Conservation (phyloP, 352 stramenopile genomes). For the Globisporangium apiculatum region DNA sequence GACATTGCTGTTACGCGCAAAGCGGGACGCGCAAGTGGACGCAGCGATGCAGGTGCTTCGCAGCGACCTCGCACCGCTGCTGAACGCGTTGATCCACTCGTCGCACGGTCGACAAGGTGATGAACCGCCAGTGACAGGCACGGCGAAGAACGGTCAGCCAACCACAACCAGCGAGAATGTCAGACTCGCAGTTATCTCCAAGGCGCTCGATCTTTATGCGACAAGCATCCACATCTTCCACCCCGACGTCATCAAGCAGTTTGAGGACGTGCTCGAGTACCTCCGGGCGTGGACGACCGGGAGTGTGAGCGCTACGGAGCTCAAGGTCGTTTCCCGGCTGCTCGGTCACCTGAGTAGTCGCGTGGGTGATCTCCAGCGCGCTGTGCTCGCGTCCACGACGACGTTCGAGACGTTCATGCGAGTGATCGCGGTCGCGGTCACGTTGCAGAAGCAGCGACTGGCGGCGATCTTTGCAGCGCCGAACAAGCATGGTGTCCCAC, state of each 20-base stretch:
- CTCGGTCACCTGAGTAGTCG: slow-evolving; percentile 31
- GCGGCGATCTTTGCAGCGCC: slow-evolving; percentile 1
- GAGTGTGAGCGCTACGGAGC: slow-evolving; percentile 22
- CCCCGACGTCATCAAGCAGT: slow-evolving; percentile 35
- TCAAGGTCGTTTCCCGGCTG: slow-evolving; percentile 38
- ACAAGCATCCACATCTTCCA: slow-evolving; percentile 45
- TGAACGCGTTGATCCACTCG: slow-evolving; percentile 30
- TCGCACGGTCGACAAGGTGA: slow-evolving; percentile 6
- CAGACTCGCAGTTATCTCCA: slow-evolving; percentile 22
- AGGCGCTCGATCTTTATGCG: slow-evolving; percentile 40
- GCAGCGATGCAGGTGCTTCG: slow-evolving; percentile 22
- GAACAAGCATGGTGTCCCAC: not conserved
- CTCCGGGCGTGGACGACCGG: slow-evolving; percentile 29
- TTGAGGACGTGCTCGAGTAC: slow-evolving; percentile 33
- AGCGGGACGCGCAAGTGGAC: slow-evolving; percentile 1
- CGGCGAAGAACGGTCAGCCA: slow-evolving; percentile 7
- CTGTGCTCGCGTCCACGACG: slow-evolving; percentile 13
- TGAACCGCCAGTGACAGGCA: not conserved
- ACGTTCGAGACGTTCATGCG: slow-evolving; percentile 22
- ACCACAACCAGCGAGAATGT: not conserved
- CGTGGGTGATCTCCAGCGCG: slow-evolving; percentile 18
- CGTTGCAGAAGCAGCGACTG: slow-evolving; percentile 26
- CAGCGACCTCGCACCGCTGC: slow-evolving; percentile 16
- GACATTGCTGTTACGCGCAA: slow-evolving; percentile 16
- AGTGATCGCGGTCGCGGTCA: slow-evolving; percentile 30